Base-by-base conservation (phyloP, 2,329 filamentous ascomycete genomes). In the Phialemonium atrogriseum region DNA sequence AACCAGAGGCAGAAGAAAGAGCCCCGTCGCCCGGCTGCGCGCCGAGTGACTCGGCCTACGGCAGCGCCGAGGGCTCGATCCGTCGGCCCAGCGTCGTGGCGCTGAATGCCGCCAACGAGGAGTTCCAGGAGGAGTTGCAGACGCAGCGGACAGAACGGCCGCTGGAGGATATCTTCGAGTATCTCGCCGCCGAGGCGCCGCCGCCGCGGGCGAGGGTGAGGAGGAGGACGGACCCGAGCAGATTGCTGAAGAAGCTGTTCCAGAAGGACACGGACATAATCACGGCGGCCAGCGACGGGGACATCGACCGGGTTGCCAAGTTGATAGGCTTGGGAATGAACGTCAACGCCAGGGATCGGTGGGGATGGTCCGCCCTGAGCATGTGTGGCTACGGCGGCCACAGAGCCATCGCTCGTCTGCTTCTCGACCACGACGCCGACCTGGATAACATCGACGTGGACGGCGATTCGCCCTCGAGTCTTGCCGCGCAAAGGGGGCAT, bases 271-370 rank as follows among this genome's bases (percentile, higher is more conserved):
- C 40, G 24, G 45, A 42, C 13, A 45, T 54, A 19, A 43, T 51
- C 24, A 37, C 51, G 30, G 48, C 49, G 5, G 44, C 46, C 10
- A 49, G 45, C 31, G 46, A 52, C 26, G 40, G 46, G 4, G 40
- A 49, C n/a, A 35, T 42, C 7, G 34, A 44, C 9, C 45, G 39
- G 28, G 39, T 50, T 7, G 43, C 41, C 4, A 42, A 44, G 33
- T 32, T 52, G 10, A 42, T 52, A 11, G 37, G 41, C 20, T 32
- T 47, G 9, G 45, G 44, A 5, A 44, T 46, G 13, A 44, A 49
- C n/a, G 42, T 49, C 7, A 52, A 52, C 35, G 49, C 43, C 10
- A 37, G 41, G 18, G 49, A 50, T 31, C 34, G 42, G 27, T 50
- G 44, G 48, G 41, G 48, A 12, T 48, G 45, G 45, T 44, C 42